Evolutionary conservation across 306 rosid genomes (phyloP), one percentile per base, ranked within the genome.

Genomic region (Rosa lucieae): DNA sequence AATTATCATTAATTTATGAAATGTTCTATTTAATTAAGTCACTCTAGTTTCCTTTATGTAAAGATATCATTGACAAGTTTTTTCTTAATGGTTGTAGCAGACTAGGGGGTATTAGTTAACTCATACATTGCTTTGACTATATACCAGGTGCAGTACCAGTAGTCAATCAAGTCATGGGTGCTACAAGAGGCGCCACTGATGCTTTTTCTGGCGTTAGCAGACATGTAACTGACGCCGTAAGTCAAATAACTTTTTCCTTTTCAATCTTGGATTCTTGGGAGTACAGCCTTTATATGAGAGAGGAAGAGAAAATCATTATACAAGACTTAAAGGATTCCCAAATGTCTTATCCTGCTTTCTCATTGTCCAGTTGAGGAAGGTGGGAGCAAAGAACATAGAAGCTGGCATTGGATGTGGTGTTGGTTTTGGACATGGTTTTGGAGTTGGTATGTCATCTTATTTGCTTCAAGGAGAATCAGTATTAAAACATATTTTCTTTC

Each of bases 341-440:
- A 9, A 20, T 14, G 23, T 81, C 75, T 56, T 77, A 17, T 56
- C 52, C 23, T 77, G 26, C 58, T 73, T 18, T 74, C 21, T 63
- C 65, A 35, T 77, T 68, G 17, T 77, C 65, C 82, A 93, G 99
- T 79, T 96, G 89, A 90, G 82, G 91, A 96, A 89, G 87, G 46
- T 95, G 32, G 99, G 99, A 84, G 93, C 94, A 79, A 90, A 86
- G 79, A 93, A 87, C 75, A 85, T 93, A 68, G 94, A 96, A 87
- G 93, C 85, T 3, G 97, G 99, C 40, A 21, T 96, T 80, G 99
- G 99, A 74, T 93, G 99, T 85, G 99, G 97, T 71, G 87, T 95
- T 86, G 99, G 99, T 72, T 83, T 95, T 51, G 99, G 99, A 58
- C 98, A 95, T 89, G 99, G 99, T 84, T 93, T 96, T 80, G 99